phyloP scores from a whole-genome alignment of 441 rosid genomes.

The Lagerstroemia fauriei region DNA sequence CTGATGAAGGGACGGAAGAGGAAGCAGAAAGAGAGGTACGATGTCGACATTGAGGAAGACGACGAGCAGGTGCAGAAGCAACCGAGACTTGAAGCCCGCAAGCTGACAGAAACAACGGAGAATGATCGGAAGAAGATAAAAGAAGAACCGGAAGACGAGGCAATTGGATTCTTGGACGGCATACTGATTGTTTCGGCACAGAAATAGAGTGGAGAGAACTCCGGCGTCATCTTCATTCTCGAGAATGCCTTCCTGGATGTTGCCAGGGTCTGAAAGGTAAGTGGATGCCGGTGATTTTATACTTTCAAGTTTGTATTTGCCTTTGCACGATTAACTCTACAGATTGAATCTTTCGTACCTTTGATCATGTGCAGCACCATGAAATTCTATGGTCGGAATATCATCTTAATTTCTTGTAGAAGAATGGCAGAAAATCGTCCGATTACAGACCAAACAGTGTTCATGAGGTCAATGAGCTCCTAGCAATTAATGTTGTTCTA shows the following conservation, averaged over 20 bases:
- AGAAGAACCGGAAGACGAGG: slow-evolving; percentile 34
- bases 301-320: too few species aligned
- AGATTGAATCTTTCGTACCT: too few species aligned
- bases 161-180: slow-evolving; percentile 37
- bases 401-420: slow-evolving; percentile 70
- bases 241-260: slow-evolving; percentile 82
- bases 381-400: slow-evolving; percentile 79
- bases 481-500: neutral
- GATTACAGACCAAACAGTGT: slow-evolving; percentile 78
- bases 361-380: slow-evolving; percentile 50
- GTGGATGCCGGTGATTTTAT: neutral
- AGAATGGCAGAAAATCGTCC: slow-evolving; percentile 63
- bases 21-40: slow-evolving; percentile 49
- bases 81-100: slow-evolving; percentile 13
- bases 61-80: slow-evolving; percentile 35
- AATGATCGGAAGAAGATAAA: slow-evolving; percentile 24
- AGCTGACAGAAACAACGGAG: slow-evolving; percentile 21
- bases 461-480: slow-evolving; percentile 56
- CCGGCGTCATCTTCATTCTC: slow-evolving; percentile 61
- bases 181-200: slow-evolving; percentile 42
- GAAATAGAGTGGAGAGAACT: slow-evolving; percentile 31
- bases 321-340: neutral
- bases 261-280: slow-evolving; percentile 83
- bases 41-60: slow-evolving; percentile 42
- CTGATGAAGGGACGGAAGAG: slow-evolving; percentile 48